phyloP scores from a whole-genome alignment of 2,329 filamentous ascomycete species.

The Fusarium oligoseptatum region DNA sequence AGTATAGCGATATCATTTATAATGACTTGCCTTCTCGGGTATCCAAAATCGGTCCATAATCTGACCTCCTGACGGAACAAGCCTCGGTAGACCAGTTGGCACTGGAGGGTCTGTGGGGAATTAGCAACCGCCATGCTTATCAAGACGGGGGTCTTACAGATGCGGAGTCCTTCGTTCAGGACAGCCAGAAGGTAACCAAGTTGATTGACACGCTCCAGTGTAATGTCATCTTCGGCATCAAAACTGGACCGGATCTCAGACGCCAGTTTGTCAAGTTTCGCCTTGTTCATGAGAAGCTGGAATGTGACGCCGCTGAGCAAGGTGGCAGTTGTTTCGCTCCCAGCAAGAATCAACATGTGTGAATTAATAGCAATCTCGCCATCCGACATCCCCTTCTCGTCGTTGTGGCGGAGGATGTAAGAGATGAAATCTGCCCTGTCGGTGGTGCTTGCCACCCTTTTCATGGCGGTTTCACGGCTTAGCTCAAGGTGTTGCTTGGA shows the following conservation, averaged over 20 bases:
- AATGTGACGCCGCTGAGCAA: background rate
- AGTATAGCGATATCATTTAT: too few species aligned
- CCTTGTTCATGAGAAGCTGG: background rate
- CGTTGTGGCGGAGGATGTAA: conserved; percentile 2
- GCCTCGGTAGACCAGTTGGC: conserved; percentile 4
- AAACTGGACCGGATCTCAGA: conserved; percentile 3
- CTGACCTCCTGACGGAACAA: background rate
- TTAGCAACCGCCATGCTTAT: background rate
- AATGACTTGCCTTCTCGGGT: background rate
- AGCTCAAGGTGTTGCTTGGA: background rate
- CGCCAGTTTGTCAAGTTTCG: background rate
- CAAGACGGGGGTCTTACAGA: background rate
- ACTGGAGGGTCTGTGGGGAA: background rate
- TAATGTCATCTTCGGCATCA: background rate
- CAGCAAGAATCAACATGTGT: conserved; percentile 7
- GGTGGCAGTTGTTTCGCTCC: conserved; percentile 14
- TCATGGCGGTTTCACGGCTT: background rate
- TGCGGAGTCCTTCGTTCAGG: conserved; percentile 11
- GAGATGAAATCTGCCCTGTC: background rate
- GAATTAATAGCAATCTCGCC: background rate
- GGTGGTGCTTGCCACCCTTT: background rate
- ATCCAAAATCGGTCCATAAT: background rate
- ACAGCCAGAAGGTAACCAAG: conserved; percentile 4
- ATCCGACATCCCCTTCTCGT: background rate
- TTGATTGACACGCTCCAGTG: background rate